phyloP scores from a whole-genome alignment of 345 rosid species.

The Pistacia atlantica region DNA sequence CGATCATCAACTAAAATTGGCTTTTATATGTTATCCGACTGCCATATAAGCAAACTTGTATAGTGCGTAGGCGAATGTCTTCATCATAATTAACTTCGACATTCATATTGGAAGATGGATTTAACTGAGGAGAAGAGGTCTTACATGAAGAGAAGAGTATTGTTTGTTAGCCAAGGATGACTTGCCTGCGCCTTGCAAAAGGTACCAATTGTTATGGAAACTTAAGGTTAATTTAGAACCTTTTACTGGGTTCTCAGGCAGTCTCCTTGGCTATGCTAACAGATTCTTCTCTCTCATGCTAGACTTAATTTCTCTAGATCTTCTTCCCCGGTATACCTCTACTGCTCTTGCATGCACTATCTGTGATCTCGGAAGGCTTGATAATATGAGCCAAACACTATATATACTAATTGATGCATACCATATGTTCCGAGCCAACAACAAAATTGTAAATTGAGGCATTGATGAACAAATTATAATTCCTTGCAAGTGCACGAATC shows the following conservation, averaged over 20 bases:
- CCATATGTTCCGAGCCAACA: too few relatives aligned
- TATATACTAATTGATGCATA: too few relatives aligned
- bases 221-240: not conserved
- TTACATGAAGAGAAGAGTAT: slow-evolving; percentile 33
- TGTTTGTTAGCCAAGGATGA: slow-evolving; percentile 22
- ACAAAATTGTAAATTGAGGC: too few relatives aligned
- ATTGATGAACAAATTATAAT: too few relatives aligned
- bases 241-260: not conserved
- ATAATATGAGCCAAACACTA: too few relatives aligned
- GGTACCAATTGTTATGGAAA: not conserved
- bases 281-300: not conserved
- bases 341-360: not conserved
- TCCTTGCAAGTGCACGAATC: too few relatives aligned
- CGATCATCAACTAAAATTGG: too few relatives aligned
- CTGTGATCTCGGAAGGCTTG: too few relatives aligned
- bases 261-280: slow-evolving; percentile 7
- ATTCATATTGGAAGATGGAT: not conserved
- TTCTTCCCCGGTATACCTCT: not conserved
- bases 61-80: too few relatives aligned
- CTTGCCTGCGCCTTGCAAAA: slow-evolving; percentile 10
- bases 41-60: too few relatives aligned
- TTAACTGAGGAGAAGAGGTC: slow-evolving; percentile 24
- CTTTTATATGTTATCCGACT: too few relatives aligned
- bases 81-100: not conserved
- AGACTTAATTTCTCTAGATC: not conserved